These are phyloP conservation scores for Cetraspora pellucida DNA, from an alignment of 192 early-diverging fungal genomes.

Conservation along the genomic window DNA sequence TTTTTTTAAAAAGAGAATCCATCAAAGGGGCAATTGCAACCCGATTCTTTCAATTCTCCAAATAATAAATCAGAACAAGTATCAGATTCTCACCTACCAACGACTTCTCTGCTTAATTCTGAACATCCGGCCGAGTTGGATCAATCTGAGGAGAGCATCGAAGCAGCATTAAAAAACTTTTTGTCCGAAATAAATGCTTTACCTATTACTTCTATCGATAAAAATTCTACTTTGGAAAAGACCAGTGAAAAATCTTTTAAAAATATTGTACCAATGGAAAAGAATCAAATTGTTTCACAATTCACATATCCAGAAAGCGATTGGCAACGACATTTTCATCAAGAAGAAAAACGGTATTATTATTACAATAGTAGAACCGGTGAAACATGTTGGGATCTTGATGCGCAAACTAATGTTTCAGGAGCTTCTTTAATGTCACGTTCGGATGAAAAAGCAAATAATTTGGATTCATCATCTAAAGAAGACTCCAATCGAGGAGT, in stretches of 20 bases:
- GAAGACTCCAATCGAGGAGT: background rate
- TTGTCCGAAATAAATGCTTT: slow-evolving; percentile 25
- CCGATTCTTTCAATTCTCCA: background rate
- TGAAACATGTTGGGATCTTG: slow-evolving; percentile 9
- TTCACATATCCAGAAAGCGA: background rate
- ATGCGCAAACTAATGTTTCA: background rate
- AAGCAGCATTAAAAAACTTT: slow-evolving; percentile 23
- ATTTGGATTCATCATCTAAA: background rate
- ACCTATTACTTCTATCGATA: background rate
- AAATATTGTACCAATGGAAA: background rate
- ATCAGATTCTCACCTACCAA: background rate
- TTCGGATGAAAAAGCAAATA: background rate
- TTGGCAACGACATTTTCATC: slow-evolving; percentile 2
- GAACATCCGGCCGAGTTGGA: slow-evolving; percentile 2
- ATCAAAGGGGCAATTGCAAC: background rate
- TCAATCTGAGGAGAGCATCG: slow-evolving; percentile 18
- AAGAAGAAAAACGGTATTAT: slow-evolving; percentile 4
- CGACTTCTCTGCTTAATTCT: background rate
- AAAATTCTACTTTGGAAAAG: background rate
- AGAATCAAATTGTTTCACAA: background rate
- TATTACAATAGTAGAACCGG: slow-evolving; percentile 17
- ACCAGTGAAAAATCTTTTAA: background rate
- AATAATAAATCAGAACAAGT: background rate
- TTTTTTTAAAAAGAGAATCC: slow-evolving; percentile 17
- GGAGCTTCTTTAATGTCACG: background rate